Percentiles rank a stretch among this genome's conserved stretches.
phyloP scores from a whole-genome alignment of 208 protist genomes.

The Crithidia brevicula region DNA sequence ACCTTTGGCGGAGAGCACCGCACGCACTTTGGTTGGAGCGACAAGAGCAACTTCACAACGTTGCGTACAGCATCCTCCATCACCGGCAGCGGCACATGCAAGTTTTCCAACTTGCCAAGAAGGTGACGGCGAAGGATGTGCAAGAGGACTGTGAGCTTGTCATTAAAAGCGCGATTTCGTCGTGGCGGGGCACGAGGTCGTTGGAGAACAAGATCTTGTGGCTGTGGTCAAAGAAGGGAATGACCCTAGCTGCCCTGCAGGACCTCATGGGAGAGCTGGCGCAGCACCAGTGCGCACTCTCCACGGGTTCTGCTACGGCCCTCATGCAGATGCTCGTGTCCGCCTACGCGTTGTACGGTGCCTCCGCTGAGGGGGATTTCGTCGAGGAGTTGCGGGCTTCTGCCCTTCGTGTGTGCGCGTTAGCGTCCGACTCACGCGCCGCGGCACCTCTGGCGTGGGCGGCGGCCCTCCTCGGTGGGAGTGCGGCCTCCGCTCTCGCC shows the following conservation, averaged over 20 bases:
- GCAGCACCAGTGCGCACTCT: not conserved
- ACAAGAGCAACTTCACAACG: not conserved
- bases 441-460: conserved; percentile 8
- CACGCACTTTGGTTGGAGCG: not conserved
- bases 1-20: conserved; percentile 20
- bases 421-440: conserved; percentile 10
- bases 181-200: not conserved
- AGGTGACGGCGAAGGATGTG: conserved; percentile 3
- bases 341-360: not conserved
- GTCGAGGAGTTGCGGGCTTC: not conserved
- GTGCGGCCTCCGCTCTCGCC: not conserved
- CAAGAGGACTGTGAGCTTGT: not conserved
- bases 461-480: conserved; percentile 1
- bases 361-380: not conserved
- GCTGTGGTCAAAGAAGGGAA: not conserved
- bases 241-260: not conserved
- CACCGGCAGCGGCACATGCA: conserved; percentile 1
- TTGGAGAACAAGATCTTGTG: not conserved
- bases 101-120: not conserved
- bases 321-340: conserved; percentile 17
- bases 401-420: conserved; percentile 8
- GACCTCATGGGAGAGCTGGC: not conserved
- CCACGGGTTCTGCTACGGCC: conserved; percentile 22
- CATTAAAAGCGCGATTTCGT: not conserved
- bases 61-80: not conserved